Evolutionary conservation across 495 filamentous ascomycete species (phyloP), one percentile per base, ranked within the genome.

Genomic region (Podospora fimiseda): DNA sequence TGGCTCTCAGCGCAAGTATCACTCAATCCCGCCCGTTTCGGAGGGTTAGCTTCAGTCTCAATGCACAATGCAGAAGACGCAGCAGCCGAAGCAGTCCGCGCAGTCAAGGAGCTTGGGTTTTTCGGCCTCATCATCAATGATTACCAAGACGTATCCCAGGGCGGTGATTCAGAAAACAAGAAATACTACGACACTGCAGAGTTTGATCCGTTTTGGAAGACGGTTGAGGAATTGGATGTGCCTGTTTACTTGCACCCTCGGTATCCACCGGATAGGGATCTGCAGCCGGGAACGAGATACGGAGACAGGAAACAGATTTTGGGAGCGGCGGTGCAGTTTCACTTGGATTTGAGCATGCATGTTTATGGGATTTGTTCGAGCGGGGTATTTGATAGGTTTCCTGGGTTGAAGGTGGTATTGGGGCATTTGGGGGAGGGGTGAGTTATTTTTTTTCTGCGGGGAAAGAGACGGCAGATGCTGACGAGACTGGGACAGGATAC

Each of bases 191-290:
- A 84, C 52, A 67, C 73, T 24, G 60, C 69, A 1, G 69, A 71
- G 30, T 84, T 77, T 65, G 72, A 81, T 47, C 60, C 72, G 8
- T 86, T 85, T 68, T 85, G 81, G 81, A 50, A 68, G 23, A 71
- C 72, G 0, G 70, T 74, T 24, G 70, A 72, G 2, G 77, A 82
- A 52, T 73, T 86, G n/a, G 75, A 78, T 39, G 82, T 83, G 2
- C 81, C 81, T 0, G 68, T 86, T 4, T 86, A 86, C 58, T 66
- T 86, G 7, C 81, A 86, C 60, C 82, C 83, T 0, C 57, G 67
- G 14, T 70, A 69, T 48, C 64, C 66, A 4, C 77, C 72, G 0
- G 53, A 50, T 1, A 51, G 55, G 33, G 66, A 72, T 13, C 47
- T 69, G 15, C 23, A 30, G 15, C 24, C 22, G 2, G 59, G 59